A percentile compares a stretch with the other conserved stretches of the same genome.
Evolutionary conservation across 2,329 filamentous ascomycete genomes (phyloP).

Genomic region (Aspergillus puulaauensis): DNA sequence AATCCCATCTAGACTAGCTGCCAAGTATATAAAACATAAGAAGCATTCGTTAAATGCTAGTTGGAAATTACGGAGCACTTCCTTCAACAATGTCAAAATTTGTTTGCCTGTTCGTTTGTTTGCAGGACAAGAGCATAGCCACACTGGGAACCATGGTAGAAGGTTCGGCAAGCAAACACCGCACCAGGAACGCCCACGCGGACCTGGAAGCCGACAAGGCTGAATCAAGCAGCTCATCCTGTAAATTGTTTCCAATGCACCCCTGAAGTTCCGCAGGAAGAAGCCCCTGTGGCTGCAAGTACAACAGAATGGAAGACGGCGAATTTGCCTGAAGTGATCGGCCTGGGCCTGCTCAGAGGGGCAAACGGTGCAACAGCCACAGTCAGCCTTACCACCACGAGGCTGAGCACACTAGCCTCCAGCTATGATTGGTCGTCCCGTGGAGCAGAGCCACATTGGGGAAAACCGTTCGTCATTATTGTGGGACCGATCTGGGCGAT

Average conservation of each 20-base stretch:
- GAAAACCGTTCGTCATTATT: too few relatives aligned
- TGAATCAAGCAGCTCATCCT: not conserved
- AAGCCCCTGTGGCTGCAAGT: not conserved
- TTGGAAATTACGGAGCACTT: not conserved
- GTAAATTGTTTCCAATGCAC: not conserved
- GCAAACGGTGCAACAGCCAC: not conserved
- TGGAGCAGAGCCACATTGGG: not conserved
- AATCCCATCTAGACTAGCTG: too few relatives aligned
- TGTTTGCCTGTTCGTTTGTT: not conserved
- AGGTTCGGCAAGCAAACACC: not conserved
- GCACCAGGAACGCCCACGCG: not conserved
- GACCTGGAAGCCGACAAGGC: not conserved
- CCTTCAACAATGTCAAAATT: not conserved
- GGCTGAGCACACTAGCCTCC: not conserved
- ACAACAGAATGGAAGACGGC: not conserved
- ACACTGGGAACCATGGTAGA: not conserved
- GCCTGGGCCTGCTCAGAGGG: too few relatives aligned
- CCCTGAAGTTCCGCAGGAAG: not conserved
- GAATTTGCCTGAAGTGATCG: not conserved
- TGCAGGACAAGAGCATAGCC: not conserved
- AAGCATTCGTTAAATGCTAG: too few relatives aligned
- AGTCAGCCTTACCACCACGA: not conserved
- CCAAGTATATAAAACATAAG: too few relatives aligned
- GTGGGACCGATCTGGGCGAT: not conserved
- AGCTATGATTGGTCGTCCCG: not conserved